Evolutionary conservation across 768 basidiomycete genomes (phyloP).

Genomic region (Lentinula boryana): DNA sequence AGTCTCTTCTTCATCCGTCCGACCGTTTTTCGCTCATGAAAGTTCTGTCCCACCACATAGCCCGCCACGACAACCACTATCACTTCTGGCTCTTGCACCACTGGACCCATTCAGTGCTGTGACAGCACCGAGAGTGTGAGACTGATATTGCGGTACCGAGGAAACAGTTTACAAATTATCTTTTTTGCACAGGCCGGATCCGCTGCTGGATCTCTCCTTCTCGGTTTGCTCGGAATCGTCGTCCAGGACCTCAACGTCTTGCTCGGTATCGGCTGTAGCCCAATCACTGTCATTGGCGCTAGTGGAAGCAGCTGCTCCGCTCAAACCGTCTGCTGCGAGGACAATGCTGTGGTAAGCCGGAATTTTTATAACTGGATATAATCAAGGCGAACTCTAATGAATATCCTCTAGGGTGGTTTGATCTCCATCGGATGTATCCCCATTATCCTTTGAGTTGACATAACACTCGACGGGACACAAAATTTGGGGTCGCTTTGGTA

Average conservation of each 20-base stretch:
- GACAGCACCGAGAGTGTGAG: constrained; percentile 3
- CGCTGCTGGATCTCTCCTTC: neutral
- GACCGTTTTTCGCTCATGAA: neutral
- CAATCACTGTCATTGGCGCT: constrained; percentile 8
- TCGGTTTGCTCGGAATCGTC: constrained; percentile 5
- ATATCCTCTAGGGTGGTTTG: constrained; percentile 8
- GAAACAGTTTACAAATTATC: neutral
- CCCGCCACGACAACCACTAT: neutral
- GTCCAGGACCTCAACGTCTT: constrained; percentile 2
- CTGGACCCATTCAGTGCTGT: constrained; percentile 15
- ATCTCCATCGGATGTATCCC: constrained; percentile 9
- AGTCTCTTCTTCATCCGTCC: neutral
- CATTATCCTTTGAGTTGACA: neutral
- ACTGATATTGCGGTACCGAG: neutral
- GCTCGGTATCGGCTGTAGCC: constrained; percentile 6
- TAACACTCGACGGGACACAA: neutral
- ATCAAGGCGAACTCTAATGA: neutral
- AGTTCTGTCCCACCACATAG: neutral
- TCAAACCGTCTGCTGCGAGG: constrained; percentile 8
- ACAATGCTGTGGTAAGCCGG: constrained; percentile 4
- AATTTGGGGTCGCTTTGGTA: neutral
- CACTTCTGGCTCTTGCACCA: constrained; percentile 8
- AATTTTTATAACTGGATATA: neutral
- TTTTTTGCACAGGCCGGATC: neutral
- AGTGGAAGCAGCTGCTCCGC: constrained; percentile 4